Evolutionary conservation across 345 rosid species (phyloP).

Genomic region (Euclidium syriacum): DNA sequence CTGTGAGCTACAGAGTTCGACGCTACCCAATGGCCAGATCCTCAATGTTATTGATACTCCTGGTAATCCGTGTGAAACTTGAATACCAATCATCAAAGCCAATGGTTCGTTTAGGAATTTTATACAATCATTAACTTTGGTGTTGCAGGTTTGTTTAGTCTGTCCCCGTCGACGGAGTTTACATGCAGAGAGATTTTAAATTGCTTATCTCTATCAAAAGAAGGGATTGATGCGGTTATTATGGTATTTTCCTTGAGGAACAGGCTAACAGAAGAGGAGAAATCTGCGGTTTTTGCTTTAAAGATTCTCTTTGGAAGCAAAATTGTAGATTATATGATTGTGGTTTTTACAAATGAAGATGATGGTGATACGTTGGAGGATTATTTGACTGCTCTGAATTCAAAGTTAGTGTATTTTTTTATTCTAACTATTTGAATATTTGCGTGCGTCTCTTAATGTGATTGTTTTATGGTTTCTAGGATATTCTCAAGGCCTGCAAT

Average conservation of each 20-base stretch:
- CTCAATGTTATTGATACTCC: conserved; percentile 82
- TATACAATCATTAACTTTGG: background rate
- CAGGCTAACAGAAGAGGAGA: conserved; percentile 68
- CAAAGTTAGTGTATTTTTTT: conserved; percentile 38
- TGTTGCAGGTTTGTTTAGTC: background rate
- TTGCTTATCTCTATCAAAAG: conserved; percentile 29
- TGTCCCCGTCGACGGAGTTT: background rate
- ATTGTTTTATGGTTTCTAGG: conserved; percentile 31
- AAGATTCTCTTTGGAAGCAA: conserved; percentile 59
- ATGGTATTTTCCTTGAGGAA: conserved; percentile 56
- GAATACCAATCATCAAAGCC: background rate
- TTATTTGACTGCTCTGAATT: conserved; percentile 58
- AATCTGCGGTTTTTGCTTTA: conserved; percentile 48
- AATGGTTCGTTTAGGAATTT: background rate
- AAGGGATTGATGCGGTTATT: conserved; percentile 72
- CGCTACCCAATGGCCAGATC: conserved; percentile 43
- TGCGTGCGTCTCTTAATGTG: background rate
- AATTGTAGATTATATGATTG: conserved; percentile 64
- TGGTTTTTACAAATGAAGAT: conserved; percentile 79
- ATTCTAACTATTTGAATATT: background rate
- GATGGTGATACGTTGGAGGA: conserved; percentile 58
- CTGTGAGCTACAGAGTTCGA: conserved; percentile 47
- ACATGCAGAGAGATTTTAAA: background rate
- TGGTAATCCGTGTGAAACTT: conserved; percentile 33
- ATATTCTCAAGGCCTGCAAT: conserved; percentile 43